Percentiles rank a stretch among this genome's conserved stretches.
Evolutionary conservation across 2,329 filamentous ascomycete species (phyloP).

Genomic region (Pseudogymnoascus sp.): DNA sequence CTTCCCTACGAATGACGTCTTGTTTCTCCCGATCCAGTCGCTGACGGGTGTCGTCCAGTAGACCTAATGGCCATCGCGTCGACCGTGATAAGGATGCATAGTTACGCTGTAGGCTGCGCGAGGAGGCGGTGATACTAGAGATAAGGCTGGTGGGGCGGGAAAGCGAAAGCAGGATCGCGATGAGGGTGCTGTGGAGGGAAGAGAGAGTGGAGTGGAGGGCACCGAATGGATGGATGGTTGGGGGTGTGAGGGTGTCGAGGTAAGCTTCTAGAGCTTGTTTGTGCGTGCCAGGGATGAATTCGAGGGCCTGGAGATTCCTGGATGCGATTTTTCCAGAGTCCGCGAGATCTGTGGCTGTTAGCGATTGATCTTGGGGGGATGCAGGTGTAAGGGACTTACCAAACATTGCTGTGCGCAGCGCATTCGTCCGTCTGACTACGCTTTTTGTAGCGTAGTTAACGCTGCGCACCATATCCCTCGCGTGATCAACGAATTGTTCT

Average conservation of each 20-base stretch:
- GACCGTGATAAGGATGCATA: conserved; percentile 65
- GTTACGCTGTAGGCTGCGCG: conserved; percentile 69
- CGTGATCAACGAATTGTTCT: conserved; percentile 86
- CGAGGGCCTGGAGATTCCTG: conserved; percentile 44
- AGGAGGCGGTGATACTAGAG: conserved; percentile 62
- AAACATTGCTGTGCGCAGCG: conserved; percentile 54
- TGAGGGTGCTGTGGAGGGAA: conserved; percentile 74
- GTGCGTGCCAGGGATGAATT: conserved; percentile 62
- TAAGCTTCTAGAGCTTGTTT: conserved; percentile 65
- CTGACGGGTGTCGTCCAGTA: conserved; percentile 82
- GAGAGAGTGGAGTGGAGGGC: conserved; percentile 69
- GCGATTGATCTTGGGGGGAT: background rate
- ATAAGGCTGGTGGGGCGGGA: conserved; percentile 73
- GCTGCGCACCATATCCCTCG: conserved; percentile 77
- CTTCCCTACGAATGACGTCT: conserved; percentile 63
- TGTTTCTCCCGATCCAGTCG: conserved; percentile 77
- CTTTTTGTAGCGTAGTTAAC: conserved; percentile 78
- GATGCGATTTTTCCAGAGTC: conserved; percentile 53
- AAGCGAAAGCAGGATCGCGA: conserved; percentile 71
- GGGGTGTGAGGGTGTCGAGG: conserved; percentile 54
- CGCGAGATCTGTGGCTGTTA: conserved; percentile 50
- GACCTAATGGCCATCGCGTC: conserved; percentile 68
- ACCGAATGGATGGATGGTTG: conserved; percentile 64
- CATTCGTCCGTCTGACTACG: conserved; percentile 71
- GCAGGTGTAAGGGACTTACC: conserved; percentile 36